These are phyloP conservation scores for Zygotorulaspora danielsina DNA, from an alignment of 805 yeast species.

Conservation along the genomic window DNA sequence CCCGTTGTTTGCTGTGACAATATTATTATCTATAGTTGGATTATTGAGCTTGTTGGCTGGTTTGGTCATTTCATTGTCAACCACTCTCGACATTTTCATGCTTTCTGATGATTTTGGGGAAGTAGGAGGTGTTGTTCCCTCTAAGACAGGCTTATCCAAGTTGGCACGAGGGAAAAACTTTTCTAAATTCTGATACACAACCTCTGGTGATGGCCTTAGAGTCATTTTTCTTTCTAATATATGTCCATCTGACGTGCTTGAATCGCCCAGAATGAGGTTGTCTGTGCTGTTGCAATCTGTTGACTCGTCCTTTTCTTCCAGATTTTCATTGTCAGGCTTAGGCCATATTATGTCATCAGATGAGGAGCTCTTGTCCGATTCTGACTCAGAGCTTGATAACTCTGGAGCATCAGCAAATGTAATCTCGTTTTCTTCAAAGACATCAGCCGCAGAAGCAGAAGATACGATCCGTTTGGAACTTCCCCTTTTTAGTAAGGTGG, in stretches of 20 bases:
- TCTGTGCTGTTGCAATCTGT: slow-evolving; percentile 2
- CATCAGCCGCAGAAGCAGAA: slow-evolving; percentile 41
- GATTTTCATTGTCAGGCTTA: slow-evolving; percentile 1
- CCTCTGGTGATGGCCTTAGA: slow-evolving; percentile 93
- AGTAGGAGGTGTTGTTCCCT: slow-evolving; percentile 57
- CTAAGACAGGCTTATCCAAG: slow-evolving; percentile 86
- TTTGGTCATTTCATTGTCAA: neutral
- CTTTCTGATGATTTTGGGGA: slow-evolving; percentile 41
- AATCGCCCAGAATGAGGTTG: slow-evolving; percentile 11
- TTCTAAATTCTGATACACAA: slow-evolving; percentile 85
- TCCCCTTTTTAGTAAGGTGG: slow-evolving; percentile 28
- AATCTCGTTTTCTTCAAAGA: slow-evolving; percentile 66
- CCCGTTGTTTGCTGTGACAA: neutral
- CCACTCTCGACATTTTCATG: slow-evolving; percentile 6
- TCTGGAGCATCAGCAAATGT: slow-evolving; percentile 73
- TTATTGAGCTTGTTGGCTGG: neutral
- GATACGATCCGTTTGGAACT: slow-evolving; percentile 36
- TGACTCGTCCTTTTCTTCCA: neutral
- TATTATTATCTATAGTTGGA: neutral
- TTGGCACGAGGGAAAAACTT: slow-evolving; percentile 89
- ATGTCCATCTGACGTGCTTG: slow-evolving; percentile 3
- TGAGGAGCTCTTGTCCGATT: slow-evolving; percentile 28
- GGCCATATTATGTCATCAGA: slow-evolving; percentile 27
- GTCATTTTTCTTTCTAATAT: slow-evolving; percentile 45
- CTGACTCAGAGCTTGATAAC: slow-evolving; percentile 51